Base-by-base conservation (phyloP, 2,329 filamentous ascomycete species). In the Elsinoe necatrix region DNA sequence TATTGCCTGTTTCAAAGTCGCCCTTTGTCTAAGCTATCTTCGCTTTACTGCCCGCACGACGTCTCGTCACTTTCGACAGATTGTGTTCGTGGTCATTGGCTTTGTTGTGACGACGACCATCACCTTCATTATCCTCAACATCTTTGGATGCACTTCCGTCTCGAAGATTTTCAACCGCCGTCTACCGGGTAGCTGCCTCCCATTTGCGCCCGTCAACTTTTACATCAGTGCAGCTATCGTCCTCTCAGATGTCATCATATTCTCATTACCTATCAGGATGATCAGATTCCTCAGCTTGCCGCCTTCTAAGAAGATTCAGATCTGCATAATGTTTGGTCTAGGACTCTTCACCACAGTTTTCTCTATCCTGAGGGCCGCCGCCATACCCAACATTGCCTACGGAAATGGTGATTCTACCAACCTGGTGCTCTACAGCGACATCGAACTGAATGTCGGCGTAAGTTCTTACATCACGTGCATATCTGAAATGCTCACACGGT, bases 321-420 rank as follows among this genome's bases (percentile, higher is more conserved):
- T 55, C 8, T 55, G 52, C 37, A 23, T 45, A 4, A 42, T 43
- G 23, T 55, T 55, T 23, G 52, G 35, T 8, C 52, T 55, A 14
- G 52, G 52, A 20, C 34, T 55, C 8, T 55, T 45, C 52, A 55
- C 52, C 35, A 55, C 52, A 11, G 52, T 45, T 6, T 55, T 55
- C 37, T 55, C 52, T 6, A 31, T 55, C 21, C 20, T 55, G 14
- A 27, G 52, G 21, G 39, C 39, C 7, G 52, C 52, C 9, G 35
- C 52, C 12, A 55, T 55, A 16, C 39, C 35, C 1, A 55, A 55
- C 35, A 55, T 42, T 18, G 52, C 52, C 8, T 42, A 55, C 37
- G 52, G 52, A 9, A 31, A 42, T n/a, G 52, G 52, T 7, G 52
- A 55, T 21, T 34, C 39, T 11, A 55, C 52, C 12, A 34, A 55